These are phyloP conservation scores for Baorangia bicolor DNA, from an alignment of 768 basidiomycete genomes.

Conservation along the genomic window DNA sequence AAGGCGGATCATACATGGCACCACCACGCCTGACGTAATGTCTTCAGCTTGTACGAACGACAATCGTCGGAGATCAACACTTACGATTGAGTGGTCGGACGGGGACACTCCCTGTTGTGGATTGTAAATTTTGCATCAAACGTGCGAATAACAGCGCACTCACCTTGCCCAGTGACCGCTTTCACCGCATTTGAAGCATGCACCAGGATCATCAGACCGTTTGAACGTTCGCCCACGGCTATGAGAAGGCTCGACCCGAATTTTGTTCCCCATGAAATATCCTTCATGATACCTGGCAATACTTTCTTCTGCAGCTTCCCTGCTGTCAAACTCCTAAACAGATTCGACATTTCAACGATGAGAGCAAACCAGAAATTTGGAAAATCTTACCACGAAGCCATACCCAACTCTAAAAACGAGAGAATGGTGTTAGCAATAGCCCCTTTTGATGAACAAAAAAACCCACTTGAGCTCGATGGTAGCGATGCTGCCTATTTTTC, in stretches of 20 bases:
- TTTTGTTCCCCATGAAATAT: constrained; percentile 90
- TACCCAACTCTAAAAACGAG: constrained; percentile 64
- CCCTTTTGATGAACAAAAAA: constrained; percentile 16
- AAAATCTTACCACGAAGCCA: constrained; percentile 77
- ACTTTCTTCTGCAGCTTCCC: constrained; percentile 82
- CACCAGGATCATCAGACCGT: constrained; percentile 81
- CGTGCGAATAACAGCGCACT: constrained; percentile 16
- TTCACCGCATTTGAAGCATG: constrained; percentile 86
- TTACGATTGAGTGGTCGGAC: constrained; percentile 47
- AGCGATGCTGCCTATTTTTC: constrained; percentile 73
- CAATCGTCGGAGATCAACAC: constrained; percentile 24
- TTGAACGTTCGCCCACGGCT: constrained; percentile 81
- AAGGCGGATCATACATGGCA: constrained; percentile 46
- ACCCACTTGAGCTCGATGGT: constrained; percentile 84
- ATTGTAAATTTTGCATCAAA: constrained; percentile 2
- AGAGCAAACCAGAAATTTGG: neutral
- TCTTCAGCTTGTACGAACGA: neutral
- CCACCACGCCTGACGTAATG: constrained; percentile 37
- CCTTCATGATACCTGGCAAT: constrained; percentile 89
- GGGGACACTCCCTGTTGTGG: constrained; percentile 68
- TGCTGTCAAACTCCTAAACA: constrained; percentile 75
- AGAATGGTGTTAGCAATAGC: constrained; percentile 12
- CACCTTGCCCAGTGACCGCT: constrained; percentile 90
- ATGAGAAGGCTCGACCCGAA: constrained; percentile 83
- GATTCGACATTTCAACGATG: neutral